Base-by-base conservation (phyloP, 805 yeast genomes). In the Komagataella pastoris region DNA sequence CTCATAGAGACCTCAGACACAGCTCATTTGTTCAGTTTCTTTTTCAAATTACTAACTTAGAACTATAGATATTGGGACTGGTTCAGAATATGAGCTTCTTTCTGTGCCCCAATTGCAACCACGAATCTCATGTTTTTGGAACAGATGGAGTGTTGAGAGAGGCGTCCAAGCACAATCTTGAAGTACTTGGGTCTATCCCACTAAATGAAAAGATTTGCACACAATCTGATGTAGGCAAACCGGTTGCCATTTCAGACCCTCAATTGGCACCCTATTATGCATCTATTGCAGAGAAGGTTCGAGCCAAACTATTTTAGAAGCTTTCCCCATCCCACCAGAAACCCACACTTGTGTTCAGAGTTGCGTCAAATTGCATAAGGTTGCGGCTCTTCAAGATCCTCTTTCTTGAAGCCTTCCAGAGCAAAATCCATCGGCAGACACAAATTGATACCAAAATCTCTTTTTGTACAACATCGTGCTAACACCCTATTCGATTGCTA, bases 51-150 rank as follows among this genome's bases (percentile, higher is more conserved):
- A 17, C 52, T n/a, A 23, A 50, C 21, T 21, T 10, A 36, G 17
- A 50, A 45, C 50, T 19, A 17, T 17, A 54, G 51, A 74, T 88
- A 0, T 57, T 84, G 24, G 96, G 96, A 0, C 61, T 87, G 55
- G 88, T 88, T 0, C 87, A 87, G 59, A 88, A 88, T 61, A 88
- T 88, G 96, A 83, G 91, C 56, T 76, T 76, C 56, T 86, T 73
- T 60, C 61, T 77, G 6, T 88, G 96, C 59, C 88, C 95, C 3
- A 80, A 84, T 54, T 88, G 96, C 60, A 62, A 70, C 49, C 89
- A 84, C 57, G 82, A 81, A 55, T 72, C 84, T 8, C 91, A 84
- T 58, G 72, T 88, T 1, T 88, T 88, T 67, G 95, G 95, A 0
- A 61, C 71, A 6, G 82, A 78, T 24, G 88, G 86, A 2, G 80